phyloP scores from a whole-genome alignment of 1,139 yeast genomes.

The Saccharomyces hybrid region DNA sequence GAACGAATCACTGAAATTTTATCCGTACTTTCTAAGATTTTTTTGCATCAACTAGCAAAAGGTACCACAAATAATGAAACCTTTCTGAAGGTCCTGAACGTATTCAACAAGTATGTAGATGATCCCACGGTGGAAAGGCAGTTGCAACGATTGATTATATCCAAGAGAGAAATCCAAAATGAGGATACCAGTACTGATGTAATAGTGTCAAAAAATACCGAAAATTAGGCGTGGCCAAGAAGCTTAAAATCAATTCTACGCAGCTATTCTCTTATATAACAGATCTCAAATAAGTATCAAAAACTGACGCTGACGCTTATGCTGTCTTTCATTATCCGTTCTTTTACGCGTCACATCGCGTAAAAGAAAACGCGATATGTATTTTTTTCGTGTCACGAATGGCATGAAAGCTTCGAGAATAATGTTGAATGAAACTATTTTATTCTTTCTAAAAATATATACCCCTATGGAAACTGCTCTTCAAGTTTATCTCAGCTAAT shows the following conservation, averaged over 20 bases:
- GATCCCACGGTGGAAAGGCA: constrained; percentile 36
- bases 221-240: no score
- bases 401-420: constrained; percentile 2
- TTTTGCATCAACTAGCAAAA: constrained; percentile 48
- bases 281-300: not conserved
- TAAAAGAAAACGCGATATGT: not conserved
- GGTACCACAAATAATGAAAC: constrained; percentile 38
- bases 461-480: not conserved
- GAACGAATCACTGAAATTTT: constrained; percentile 44
- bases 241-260: no score
- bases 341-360: not conserved
- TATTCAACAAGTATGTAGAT: constrained; percentile 42
- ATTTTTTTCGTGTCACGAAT: constrained; percentile 2
- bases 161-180: constrained; percentile 31
- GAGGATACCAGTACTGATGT: not conserved
- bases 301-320: not conserved
- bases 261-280: not conserved
- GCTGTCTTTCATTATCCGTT: not conserved
- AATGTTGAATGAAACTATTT: not conserved
- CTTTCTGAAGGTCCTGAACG: constrained; percentile 42
- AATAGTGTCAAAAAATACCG: not conserved
- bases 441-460: not conserved
- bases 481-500: not conserved
- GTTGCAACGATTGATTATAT: constrained; percentile 34
- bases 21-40: constrained; percentile 61